These are phyloP conservation scores for Zygosaccharomyces sapae DNA, from an alignment of 1,139 yeast species.

Conservation along the genomic window DNA sequence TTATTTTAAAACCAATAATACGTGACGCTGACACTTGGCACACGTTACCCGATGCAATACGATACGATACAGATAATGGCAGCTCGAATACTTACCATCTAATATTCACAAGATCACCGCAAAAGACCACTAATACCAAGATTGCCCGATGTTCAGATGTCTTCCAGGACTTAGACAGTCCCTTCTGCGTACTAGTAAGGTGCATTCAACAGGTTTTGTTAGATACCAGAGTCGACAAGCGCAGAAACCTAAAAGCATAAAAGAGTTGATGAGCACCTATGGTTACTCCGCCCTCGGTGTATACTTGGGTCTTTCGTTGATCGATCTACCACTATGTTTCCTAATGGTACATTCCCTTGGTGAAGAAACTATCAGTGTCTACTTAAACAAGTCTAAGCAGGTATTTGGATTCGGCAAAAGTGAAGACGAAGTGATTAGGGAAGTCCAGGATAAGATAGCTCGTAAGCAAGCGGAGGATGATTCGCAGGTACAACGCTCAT, in stretches of 20 bases:
- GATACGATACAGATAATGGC: not conserved
- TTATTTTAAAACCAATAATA: not conserved
- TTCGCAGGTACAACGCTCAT: conserved; percentile 25
- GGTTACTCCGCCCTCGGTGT: conserved; percentile 91
- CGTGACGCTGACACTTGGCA: not conserved
- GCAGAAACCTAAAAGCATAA: conserved; percentile 33
- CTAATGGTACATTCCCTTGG: conserved; percentile 81
- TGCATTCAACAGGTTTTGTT: conserved; percentile 4
- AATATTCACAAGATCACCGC: no score
- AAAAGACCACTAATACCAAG: no score
- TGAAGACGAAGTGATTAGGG: conserved; percentile 32
- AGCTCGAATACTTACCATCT: not conserved
- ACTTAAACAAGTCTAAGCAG: conserved; percentile 59
- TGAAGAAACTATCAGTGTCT: conserved; percentile 66
- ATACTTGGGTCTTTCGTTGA: conserved; percentile 60
- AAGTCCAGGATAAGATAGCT: conserved; percentile 24
- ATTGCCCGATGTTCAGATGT: not conserved
- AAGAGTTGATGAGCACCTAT: conserved; percentile 72
- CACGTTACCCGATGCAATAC: not conserved
- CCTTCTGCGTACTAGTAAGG: not conserved
- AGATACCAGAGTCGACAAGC: conserved; percentile 9
- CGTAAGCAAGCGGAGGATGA: conserved; percentile 20
- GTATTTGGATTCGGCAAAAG: conserved; percentile 56
- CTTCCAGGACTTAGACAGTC: conserved; percentile 4
- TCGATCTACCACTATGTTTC: conserved; percentile 84